Evolutionary conservation across 768 basidiomycete species (phyloP).

Genomic region (Russula emetica): DNA sequence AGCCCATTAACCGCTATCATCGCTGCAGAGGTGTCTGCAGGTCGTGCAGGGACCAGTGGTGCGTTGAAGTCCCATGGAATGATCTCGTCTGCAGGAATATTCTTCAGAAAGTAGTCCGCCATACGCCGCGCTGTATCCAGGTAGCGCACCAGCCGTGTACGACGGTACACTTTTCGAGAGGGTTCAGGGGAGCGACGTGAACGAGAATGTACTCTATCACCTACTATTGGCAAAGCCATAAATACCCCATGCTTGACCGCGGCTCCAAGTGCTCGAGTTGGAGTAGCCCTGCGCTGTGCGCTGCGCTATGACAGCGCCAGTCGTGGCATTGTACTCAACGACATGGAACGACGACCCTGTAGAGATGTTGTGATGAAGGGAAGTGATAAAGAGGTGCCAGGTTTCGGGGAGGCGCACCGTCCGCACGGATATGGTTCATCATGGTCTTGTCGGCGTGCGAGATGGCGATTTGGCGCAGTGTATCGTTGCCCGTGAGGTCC

Average conservation of each 20-base stretch:
- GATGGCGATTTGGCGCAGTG: conserved; percentile 48
- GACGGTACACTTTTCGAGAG: conserved; percentile 52
- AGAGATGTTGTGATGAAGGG: background rate
- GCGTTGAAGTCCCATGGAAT: conserved; percentile 80
- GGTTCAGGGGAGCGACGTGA: background rate
- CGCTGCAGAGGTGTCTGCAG: conserved; percentile 46
- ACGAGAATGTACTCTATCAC: conserved; percentile 28
- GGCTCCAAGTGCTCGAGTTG: conserved; percentile 64
- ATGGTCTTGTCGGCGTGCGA: conserved; percentile 65
- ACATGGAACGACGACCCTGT: conserved; percentile 46
- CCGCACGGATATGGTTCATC: conserved; percentile 58
- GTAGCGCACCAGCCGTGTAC: conserved; percentile 48
- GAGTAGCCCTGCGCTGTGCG: conserved; percentile 61
- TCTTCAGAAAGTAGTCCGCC: conserved; percentile 56
- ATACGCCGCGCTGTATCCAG: conserved; percentile 55
- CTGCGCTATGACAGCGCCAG: conserved; percentile 53
- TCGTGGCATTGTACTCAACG: conserved; percentile 62
- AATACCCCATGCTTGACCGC: conserved; percentile 69
- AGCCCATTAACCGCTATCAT: conserved; percentile 37
- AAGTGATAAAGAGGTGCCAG: background rate
- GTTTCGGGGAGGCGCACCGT: conserved; percentile 41
- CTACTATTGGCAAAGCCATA: conserved; percentile 66
- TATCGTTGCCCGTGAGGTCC: conserved; percentile 55
- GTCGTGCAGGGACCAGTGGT: conserved; percentile 50
- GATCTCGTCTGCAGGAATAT: conserved; percentile 56